Base-by-base conservation (phyloP, 163 green algal species). In the Scenedesmus sp. region DNA sequence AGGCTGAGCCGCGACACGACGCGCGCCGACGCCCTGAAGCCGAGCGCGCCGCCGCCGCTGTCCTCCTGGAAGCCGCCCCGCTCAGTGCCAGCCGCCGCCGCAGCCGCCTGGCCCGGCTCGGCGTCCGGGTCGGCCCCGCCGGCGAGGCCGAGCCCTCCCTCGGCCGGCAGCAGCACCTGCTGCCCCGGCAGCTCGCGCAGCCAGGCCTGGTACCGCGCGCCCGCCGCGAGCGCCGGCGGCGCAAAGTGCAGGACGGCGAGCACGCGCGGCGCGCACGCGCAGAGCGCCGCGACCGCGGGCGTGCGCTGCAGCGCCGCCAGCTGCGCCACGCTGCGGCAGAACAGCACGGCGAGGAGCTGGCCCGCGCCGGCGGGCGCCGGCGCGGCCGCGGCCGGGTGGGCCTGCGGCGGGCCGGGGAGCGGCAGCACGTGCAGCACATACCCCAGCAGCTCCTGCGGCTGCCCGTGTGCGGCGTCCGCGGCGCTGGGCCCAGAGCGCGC, bases 1-100 rank as follows among this genome's bases (percentile, higher is more conserved):
- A 90, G 60, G 66, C 86, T 80, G 0, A 93, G 81, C 26, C 85
- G 82, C 34, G 80, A 63, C 0, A 70, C 70, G 45, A 85, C 82
- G 18, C 87, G 58, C 0, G 82, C 81, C 0, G 88, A 66, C 1
- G 84, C 78, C 39, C 80, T 39, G 54, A 87, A 83, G 14, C 84
- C 87, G 17, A 90, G 18, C 33, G 26, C 31, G 53, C 15, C 36
- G 54, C 71, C 48, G 45, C 26, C 44, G 48, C 26, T 60, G 34
- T 50, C 33, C 60, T 67, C 20, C 60, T 64, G 57, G n/a, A n/a
- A n/a, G n/a, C n/a, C n/a, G n/a, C n/a, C n/a, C n/a, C n/a, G n/a
- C n/a, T n/a, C 48, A 9, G 28, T 42, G 24, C 36, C 64, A 60
- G 45, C 64, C 15, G 45, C 64, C 22, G 14, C 31, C 14, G 24